Evolutionary conservation across 176 grass and related monocot genomes (phyloP), one percentile per base, ranked within the genome.

Genomic region (Oryza glaberrima): DNA sequence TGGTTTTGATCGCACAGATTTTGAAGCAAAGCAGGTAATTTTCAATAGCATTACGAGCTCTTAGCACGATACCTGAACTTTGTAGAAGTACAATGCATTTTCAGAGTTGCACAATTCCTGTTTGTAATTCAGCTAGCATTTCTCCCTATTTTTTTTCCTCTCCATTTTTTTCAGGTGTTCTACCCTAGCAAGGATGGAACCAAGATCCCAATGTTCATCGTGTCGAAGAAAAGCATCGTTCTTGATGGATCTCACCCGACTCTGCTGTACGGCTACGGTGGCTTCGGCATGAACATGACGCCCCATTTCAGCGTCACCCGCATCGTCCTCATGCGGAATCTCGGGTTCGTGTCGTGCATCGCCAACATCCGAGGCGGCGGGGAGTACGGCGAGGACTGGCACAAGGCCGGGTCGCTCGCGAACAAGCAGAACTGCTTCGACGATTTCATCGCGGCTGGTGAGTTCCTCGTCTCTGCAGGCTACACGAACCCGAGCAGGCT

Each of bases 381-480:
- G 0, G 96, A 98, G 86, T 98, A 98, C 89, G 96, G 96, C 4
- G 93, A 98, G 76, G 96, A 61, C 28, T 98, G 93, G 96, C 96
- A 98, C 58, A 81, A 83, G 63, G 88, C 85, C 19, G 91, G 96
- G 23, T 87, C 91, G 5, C 89, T 94, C 1, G 85, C 80, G 0
- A 92, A 95, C 64, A 98, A 98, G 86, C 96, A 98, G 77, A 98
- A 98, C 82, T 95, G 93, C 88, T 98, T 98, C 87, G 85, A 98
- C 65, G 96, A 98, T 51, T 98, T 98, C 77, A 11, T 90, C 72
- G 80, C 96, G 15, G 80, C 87, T 32, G 91, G 85, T 17, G 93
- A 95, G 69, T 95, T 92, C 81, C 91, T 98, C 63, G 80, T 98
- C 6, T 72, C 91, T 25, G 61, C 89, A 8, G 91, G 93, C 4